Base-by-base conservation (phyloP, 805 yeast species). In the Torulaspora gathmanii region DNA sequence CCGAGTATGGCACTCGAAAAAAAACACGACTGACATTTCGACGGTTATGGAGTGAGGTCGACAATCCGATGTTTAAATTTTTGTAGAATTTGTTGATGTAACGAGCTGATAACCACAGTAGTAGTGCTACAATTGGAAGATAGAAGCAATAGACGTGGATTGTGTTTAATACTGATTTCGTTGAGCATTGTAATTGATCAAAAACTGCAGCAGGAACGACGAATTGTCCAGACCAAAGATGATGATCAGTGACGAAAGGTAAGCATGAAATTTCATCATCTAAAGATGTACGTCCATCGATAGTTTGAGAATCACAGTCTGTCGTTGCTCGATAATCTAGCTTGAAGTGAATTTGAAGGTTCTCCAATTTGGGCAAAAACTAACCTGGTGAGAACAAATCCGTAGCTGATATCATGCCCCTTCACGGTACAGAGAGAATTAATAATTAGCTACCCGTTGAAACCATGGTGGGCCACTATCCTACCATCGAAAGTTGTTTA, bases 321-420 rank as follows among this genome's bases (percentile, higher is more conserved):
- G 12, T 66, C 56, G 29, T 59, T 55, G 11, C 68, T 61, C 12
- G 70, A 51, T 4, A 70, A 52, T 44, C 80, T 73, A 2, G 95
- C 80, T 47, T 89, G 74, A 46, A 82, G 77, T 45, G 85, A 70
- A 49, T 97, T 75, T 11, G 86, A 67, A 1, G 90, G 79, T 60
- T 93, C 99, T 63, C 93, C 99, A 28, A 91, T 76, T 4, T 99
- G 98, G 29, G 82, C 82, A 60, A 93, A 88, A 9, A 89, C 62
- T 33, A 93, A 64, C 46, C 99, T 72, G 0, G 96, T 96, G 2
- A 88, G 63, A 37, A 93, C 70, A 0, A 98, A 88, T 0, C 98
- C 98, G 61, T 93, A 93, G 58, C 93, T 93, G 11, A 86, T 82
- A 5, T 98, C 99, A 66, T 88, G 96, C 54, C 83, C 84, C 43